Conservation (phyloP, 2,329 filamentous ascomycete genomes). For the Penicillium sp. region DNA sequence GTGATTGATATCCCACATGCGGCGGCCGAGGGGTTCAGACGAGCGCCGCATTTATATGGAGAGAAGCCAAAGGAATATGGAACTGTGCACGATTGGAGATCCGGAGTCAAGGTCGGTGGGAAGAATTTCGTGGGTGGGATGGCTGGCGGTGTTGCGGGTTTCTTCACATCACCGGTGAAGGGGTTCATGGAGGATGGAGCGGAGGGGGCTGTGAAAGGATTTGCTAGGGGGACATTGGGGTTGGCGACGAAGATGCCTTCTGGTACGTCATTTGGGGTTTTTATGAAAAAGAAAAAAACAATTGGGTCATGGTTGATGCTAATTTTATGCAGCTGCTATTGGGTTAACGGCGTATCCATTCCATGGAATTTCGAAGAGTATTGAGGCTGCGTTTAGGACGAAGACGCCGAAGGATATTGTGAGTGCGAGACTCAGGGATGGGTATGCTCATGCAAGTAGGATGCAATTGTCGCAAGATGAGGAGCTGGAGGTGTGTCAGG, state of each 20-base stretch:
- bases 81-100: conserved; percentile 32
- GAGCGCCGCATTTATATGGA: conserved; percentile 34
- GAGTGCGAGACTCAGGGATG: conserved; percentile 14
- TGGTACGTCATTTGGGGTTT: conserved; percentile 10
- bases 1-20: conserved; percentile 37
- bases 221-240: conserved; percentile 22
- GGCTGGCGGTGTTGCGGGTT: conserved; percentile 29
- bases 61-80: conserved; percentile 35
- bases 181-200: conserved; percentile 31
- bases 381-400: conserved; percentile 18
- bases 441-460: conserved; percentile 12
- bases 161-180: conserved; percentile 28
- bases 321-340: conserved; percentile 15
- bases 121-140: conserved; percentile 35
- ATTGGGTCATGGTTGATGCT: not conserved
- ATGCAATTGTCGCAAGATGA: conserved; percentile 18
- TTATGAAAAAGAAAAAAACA: not conserved
- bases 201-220: conserved; percentile 31
- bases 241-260: conserved; percentile 21
- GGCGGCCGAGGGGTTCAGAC: conserved; percentile 34
- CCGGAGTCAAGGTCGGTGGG: conserved; percentile 31
- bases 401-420: conserved; percentile 21
- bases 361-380: conserved; percentile 23
- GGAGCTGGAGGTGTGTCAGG: conserved; percentile 11
- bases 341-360: conserved; percentile 24